These are phyloP conservation scores for Oenanthe javanica DNA, from an alignment of 140 eudicot genomes.

Conservation along the genomic window DNA sequence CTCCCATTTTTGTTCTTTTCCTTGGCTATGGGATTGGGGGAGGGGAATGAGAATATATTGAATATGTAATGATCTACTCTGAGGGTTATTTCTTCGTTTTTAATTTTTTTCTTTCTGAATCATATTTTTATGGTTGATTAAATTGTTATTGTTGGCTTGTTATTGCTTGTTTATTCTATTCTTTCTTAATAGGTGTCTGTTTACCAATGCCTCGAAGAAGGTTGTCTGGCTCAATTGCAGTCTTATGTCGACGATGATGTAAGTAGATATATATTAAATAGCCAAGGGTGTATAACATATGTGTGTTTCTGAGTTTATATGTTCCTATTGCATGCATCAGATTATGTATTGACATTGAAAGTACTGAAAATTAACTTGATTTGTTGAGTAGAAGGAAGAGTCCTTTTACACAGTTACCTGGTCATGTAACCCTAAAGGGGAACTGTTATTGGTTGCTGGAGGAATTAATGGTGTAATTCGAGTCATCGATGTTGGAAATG, in stretches of 20 bases:
- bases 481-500: slow-evolving; percentile 85
- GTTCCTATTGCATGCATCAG: slow-evolving; percentile 19
- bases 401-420: slow-evolving; percentile 95
- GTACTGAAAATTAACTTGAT: not conserved
- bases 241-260: slow-evolving; percentile 91
- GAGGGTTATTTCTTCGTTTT: not conserved
- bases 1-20: not conserved
- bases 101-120: not conserved
- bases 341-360: not conserved
- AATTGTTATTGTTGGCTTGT: not conserved
- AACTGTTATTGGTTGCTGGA: slow-evolving; percentile 85
- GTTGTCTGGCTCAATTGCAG: slow-evolving; percentile 77
- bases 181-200: slow-evolving; percentile 62
- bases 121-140: not conserved
- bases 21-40: not conserved
- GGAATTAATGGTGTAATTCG: slow-evolving; percentile 90
- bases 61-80: not conserved
- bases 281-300: not conserved
- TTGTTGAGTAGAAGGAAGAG: slow-evolving; percentile 86
- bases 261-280: slow-evolving; percentile 23
- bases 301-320: not conserved
- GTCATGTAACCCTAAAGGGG: slow-evolving; percentile 75
- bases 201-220: slow-evolving; percentile 88
- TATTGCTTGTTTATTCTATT: no score
- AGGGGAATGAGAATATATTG: not conserved